These are phyloP conservation scores for Lodderomyces parapsilosis DNA, from an alignment of 1,139 yeast species.

Conservation along the genomic window DNA sequence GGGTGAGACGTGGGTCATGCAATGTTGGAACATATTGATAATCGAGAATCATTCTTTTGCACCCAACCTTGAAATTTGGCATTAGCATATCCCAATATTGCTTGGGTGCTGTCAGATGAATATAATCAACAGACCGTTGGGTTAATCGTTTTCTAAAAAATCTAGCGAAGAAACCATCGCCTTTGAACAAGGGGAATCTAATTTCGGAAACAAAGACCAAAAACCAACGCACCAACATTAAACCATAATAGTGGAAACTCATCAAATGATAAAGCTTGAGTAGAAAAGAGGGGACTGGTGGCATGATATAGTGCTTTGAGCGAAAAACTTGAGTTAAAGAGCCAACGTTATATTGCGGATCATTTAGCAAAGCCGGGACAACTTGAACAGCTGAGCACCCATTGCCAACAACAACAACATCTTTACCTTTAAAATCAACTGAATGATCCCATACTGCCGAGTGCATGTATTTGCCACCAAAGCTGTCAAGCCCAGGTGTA, in stretches of 20 bases:
- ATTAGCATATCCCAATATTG: conserved; percentile 32
- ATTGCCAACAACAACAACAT: conserved; percentile 41
- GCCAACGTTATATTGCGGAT: conserved; percentile 23
- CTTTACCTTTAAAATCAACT: conserved; percentile 33
- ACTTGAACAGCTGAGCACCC: conserved; percentile 48
- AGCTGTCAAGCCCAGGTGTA: conserved; percentile 38
- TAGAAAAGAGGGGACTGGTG: conserved; percentile 33
- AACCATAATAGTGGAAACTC: conserved; percentile 26
- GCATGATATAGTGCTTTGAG: conserved; percentile 41
- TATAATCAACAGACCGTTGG: conserved; percentile 22
- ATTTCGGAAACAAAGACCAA: conserved; percentile 31
- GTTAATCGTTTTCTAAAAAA: conserved; percentile 26
- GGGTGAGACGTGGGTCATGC: conserved; percentile 30
- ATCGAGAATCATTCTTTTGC: conserved; percentile 44
- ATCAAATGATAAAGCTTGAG: conserved; percentile 23
- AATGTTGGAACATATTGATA: conserved; percentile 35
- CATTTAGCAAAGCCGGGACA: conserved; percentile 32
- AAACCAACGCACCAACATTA: conserved; percentile 28
- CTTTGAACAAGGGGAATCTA: conserved; percentile 37
- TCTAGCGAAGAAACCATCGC: conserved; percentile 27
- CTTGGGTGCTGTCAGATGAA: conserved; percentile 32
- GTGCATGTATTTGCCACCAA: conserved; percentile 48
- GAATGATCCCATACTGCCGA: conserved; percentile 48
- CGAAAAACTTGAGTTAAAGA: conserved; percentile 35
- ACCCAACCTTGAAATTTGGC: conserved; percentile 43